phyloP scores from a whole-genome alignment of 495 filamentous ascomycete genomes.

The Polyplosphaeria fusca region DNA sequence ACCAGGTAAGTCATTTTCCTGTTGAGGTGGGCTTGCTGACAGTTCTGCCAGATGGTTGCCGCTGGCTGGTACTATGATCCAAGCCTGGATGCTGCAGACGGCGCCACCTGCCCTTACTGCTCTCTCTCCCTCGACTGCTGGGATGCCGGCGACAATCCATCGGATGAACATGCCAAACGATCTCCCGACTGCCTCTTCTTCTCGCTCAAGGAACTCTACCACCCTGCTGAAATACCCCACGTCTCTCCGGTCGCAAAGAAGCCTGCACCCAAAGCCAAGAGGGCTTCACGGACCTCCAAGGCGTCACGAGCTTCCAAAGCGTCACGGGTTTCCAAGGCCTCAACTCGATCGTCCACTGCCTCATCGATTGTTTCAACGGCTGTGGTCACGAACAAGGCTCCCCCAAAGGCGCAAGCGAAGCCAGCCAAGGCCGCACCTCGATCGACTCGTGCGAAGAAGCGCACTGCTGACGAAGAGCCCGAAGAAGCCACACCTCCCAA shows the following conservation, averaged over 20 bases:
- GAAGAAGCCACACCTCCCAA: no score
- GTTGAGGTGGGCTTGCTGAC: conserved; percentile 20
- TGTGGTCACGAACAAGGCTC: neutral
- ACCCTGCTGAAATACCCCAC: conserved; percentile 31
- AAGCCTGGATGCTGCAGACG: conserved; percentile 71
- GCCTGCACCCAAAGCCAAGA: conserved; percentile 51
- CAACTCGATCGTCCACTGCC: no score
- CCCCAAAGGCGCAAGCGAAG: neutral
- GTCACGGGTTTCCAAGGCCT: no score
- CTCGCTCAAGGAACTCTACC: conserved; percentile 47
- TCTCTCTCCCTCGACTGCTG: conserved; percentile 80
- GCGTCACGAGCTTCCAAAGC: no score
- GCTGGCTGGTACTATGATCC: conserved; percentile 94
- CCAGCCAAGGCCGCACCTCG: no score
- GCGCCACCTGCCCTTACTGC: conserved; percentile 86
- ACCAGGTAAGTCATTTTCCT: conserved; percentile 10
- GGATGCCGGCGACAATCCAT: conserved; percentile 86
- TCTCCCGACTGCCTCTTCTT: conserved; percentile 80
- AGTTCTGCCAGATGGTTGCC: conserved; percentile 67
- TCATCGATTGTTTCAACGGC: no score
- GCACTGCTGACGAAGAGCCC: no score
- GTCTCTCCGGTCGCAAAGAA: conserved; percentile 17
- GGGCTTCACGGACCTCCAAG: conserved; percentile 43
- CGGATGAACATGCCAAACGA: conserved; percentile 81
- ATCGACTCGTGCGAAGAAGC: no score